Base-by-base conservation (phyloP, 768 basidiomycete species). In the Podaxis carcinomalis region DNA sequence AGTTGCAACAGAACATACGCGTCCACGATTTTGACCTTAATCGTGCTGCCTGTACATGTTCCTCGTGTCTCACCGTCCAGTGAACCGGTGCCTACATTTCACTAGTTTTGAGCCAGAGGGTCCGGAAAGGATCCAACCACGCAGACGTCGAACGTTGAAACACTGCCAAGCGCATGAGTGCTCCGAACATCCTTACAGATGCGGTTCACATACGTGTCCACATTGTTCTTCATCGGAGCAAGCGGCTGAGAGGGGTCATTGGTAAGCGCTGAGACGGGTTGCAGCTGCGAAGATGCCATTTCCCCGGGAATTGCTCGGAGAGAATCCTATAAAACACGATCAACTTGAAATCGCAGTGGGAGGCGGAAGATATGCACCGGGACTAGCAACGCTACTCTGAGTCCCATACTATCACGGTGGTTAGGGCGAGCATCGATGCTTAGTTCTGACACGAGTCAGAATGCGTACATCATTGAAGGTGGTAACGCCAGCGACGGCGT, bases 21-120 rank as follows among this genome's bases (percentile, higher is more conserved):
- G 46, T 74, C 73, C 51, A 74, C 66, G 36, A 73, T 71, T 61
- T 72, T 74, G 54, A 74, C 73, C 58, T 70, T 73, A 63, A 74
- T 69, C 1, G 71, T 73, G 9, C 66, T 68, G 3, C 69, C 69
- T n/a, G 70, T 63, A 62, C 70, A 71, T 5, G 65, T 65, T 37
- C 71, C 68, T 11, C 62, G 37, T 7, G 67, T 65, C 63, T 70
- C 71, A 6, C 68, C 69, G 51, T 72, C 70, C 37, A 59, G 25
- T 9, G 57, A 51, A 5, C 57, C 71, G 62, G 35, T 71, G 16
- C 39, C 27, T 42, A 25, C 35, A 65, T 67, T 55, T 67, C 67
- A 21, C 9, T 10, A 23, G 19, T 49, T 23, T 25, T 42, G 40
- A 42, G n/a, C 5, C 40, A 5, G 13, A 23, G 23, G 7, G 6